These are phyloP conservation scores for Babjeviella inositovora DNA, from an alignment of 805 yeast species.

Conservation along the genomic window DNA sequence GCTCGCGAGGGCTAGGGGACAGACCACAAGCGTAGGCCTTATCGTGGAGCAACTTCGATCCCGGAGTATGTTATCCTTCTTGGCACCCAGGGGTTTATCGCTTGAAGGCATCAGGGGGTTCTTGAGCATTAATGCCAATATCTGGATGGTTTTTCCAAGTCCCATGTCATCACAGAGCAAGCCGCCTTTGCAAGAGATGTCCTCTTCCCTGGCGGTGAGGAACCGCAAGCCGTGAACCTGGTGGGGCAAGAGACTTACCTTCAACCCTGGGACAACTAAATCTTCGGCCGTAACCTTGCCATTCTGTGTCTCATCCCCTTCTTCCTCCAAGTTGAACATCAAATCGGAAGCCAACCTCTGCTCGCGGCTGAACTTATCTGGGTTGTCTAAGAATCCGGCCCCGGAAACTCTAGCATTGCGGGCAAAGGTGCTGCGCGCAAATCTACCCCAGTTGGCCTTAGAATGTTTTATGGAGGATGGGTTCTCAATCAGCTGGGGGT, in stretches of 20 bases:
- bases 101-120: slow-evolving; percentile 5
- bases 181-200: slow-evolving; percentile 26
- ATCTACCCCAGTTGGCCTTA: no score
- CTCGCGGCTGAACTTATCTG: slow-evolving; percentile 2
- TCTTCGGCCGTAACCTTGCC: slow-evolving; percentile 4
- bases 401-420: no score
- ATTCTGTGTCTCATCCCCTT: neutral
- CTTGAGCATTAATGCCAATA: slow-evolving; percentile 36
- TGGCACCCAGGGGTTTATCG: slow-evolving; percentile 1
- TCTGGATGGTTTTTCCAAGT: slow-evolving; percentile 73
- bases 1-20: slow-evolving; percentile 20
- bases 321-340: slow-evolving; percentile 1
- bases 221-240: slow-evolving; percentile 27
- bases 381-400: slow-evolving; percentile 3
- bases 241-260: slow-evolving; percentile 22
- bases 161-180: slow-evolving; percentile 86
- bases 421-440: no score
- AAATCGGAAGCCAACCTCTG: slow-evolving; percentile 2
- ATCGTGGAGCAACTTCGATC: slow-evolving; percentile 4
- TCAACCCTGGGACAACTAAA: slow-evolving; percentile 15
- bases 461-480: no score
- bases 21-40: slow-evolving; percentile 18
- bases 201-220: slow-evolving; percentile 17
- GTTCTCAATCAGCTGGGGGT: no score
- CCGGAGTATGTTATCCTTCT: slow-evolving; percentile 3